phyloP scores from a whole-genome alignment of 805 yeast genomes.

The Nakazawaea ernobii region DNA sequence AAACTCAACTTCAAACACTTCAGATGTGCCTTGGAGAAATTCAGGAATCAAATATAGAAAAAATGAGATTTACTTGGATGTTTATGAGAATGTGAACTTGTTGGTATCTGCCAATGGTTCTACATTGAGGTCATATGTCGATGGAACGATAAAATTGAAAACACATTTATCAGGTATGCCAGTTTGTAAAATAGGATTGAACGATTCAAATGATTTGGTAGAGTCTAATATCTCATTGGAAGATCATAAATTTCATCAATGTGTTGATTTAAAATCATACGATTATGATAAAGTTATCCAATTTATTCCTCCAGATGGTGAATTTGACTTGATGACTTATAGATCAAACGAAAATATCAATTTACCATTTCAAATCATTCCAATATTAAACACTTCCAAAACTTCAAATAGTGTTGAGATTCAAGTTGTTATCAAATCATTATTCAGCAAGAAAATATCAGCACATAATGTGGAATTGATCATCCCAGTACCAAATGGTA shows the following conservation, averaged over 20 bases:
- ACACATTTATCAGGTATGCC: constrained; percentile 80
- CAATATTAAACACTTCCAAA: constrained; percentile 38
- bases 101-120: constrained; percentile 62
- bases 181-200: constrained; percentile 72
- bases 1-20: neutral
- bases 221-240: constrained; percentile 45
- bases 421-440: constrained; percentile 55
- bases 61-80: constrained; percentile 74
- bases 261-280: constrained; percentile 69
- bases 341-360: constrained; percentile 52
- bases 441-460: constrained; percentile 48
- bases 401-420: constrained; percentile 35
- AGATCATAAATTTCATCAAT: constrained; percentile 82
- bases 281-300: constrained; percentile 59
- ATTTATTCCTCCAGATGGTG: constrained; percentile 85
- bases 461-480: constrained; percentile 61
- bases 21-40: constrained; percentile 59
- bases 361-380: constrained; percentile 65
- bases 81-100: constrained; percentile 68
- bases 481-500: constrained; percentile 66
- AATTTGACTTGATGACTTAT: constrained; percentile 77
- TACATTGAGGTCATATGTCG: constrained; percentile 63
- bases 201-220: constrained; percentile 33
- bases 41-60: constrained; percentile 69
- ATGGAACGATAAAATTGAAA: constrained; percentile 68